Evolutionary conservation across 768 basidiomycete species (phyloP), one percentile per base, ranked within the genome.

Genomic region (Xerocomus potaroensis): DNA sequence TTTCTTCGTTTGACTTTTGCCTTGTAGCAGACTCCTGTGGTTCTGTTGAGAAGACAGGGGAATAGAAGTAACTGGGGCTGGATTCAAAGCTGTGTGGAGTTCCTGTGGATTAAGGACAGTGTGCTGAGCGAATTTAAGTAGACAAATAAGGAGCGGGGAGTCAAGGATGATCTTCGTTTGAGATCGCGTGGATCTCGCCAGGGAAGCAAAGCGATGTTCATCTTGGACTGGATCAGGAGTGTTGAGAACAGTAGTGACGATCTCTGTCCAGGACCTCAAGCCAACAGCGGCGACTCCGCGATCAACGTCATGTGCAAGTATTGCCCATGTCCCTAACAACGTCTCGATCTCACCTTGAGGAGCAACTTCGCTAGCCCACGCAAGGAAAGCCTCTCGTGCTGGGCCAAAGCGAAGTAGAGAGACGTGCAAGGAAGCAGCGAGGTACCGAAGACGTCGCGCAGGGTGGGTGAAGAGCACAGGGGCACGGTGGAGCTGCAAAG

Each of bases 381-480:
- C 67, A 14, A 81, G 53, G 4, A 85, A 65, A 35, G 77, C 75
- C 27, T 74, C 66, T 33, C 74, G 67, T 33, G 80, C 62, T 22
- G 68, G 46, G 0, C 76, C 63, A 3, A 87, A 74, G 3, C 75
- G 73, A 2, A 94, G 74, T 11, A 96, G 68, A 7, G 80, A 74
- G 0, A 75, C 57, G 53, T 95, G 90, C 3, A 87, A 61, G 1
- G 71, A 72, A 32, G 77, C 79, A 23, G 81, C 75, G 4, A 80
- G 74, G 23, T 74, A 62, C 9, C 83, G 84, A 38, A 93, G 72
- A 33, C 89, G 81, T 27, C 91, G 80, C 8, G 86, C 83, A 0
- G 90, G 80, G 53, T 94, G 89, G 26, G 89, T 71, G 43, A 91
- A 80, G 14, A 96, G 74, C 1, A 84, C 73, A 0, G 93, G 83